Base-by-base conservation (phyloP, 1,284 basidiomycete genomes). In the Marasmius fiardii region DNA sequence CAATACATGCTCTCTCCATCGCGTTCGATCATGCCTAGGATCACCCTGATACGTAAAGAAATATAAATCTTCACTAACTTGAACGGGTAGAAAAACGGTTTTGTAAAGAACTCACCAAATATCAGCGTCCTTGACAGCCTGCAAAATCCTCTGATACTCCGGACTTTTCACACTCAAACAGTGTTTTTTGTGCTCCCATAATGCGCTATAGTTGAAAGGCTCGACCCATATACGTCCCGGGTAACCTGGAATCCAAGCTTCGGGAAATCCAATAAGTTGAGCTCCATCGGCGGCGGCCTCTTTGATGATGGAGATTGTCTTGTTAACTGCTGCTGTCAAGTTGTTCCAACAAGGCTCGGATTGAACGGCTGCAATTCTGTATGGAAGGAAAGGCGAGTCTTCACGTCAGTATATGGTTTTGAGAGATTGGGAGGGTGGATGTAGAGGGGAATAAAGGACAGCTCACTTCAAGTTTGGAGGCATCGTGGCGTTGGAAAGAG, bases 311-410 rank as follows among this genome's bases (percentile, higher is more conserved):
- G 55, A 52, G 44, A 59, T 54, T 1, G 54, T 50, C 48, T 63
- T 63, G 4, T 48, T 47, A 12, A 63, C 59, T 0, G 57, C 53
- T 1, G 55, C 59, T 33, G 59, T 54, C 18, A 63, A 58, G 51
- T 63, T 58, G 43, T 51, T 59, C 62, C 62, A 63, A 20, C 43
- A 58, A n/a, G 62, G 62, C 43, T 63, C 62, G 20, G 60, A 58
- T 59, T 63, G 62, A n/a, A 60, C 53, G 33, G 59, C 61, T 11
- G 62, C 62, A 21, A 63, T 56, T 58, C 57, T 63, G 50, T n/a
- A n/a, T n/a, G n/a, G n/a, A n/a, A n/a, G n/a, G n/a, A n/a, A n/a
- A n/a, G n/a, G n/a, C n/a, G n/a, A n/a, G n/a, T n/a, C n/a, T n/a
- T n/a, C n/a, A n/a, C n/a, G n/a, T n/a, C n/a, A n/a, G n/a, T n/a